A percentile compares a stretch with the other conserved stretches of the same genome.
phyloP scores from a whole-genome alignment of 179 eudicot genomes.

The Pouteria campechiana region DNA sequence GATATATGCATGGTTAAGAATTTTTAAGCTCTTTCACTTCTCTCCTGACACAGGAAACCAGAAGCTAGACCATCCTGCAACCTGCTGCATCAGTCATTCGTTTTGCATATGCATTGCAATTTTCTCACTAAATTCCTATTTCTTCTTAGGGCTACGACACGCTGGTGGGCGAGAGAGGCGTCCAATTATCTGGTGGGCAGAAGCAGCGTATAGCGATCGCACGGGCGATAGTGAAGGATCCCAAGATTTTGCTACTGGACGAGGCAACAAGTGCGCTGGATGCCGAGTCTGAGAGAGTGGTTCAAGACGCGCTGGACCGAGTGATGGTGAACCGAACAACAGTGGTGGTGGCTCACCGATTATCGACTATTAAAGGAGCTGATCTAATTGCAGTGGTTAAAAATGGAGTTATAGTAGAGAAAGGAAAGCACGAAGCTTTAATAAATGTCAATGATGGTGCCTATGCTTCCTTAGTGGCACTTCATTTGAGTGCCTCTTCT shows the following conservation, averaged over 20 bases:
- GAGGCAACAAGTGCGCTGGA: conserved; percentile 54
- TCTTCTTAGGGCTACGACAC: conserved; percentile 46
- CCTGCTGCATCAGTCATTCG: no score
- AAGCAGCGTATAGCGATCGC: conserved; percentile 48
- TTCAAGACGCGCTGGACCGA: conserved; percentile 37
- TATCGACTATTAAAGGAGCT: conserved; percentile 39
- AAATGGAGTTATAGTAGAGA: conserved; percentile 39
- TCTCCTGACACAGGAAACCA: no score
- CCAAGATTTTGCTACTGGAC: conserved; percentile 37
- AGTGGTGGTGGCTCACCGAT: conserved; percentile 41
- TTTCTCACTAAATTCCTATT: no score
- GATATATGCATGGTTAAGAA: no score
- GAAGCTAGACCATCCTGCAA: no score
- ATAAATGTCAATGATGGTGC: conserved; percentile 31
- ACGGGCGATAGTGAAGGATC: conserved; percentile 35
- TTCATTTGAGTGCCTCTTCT: conserved; percentile 16
- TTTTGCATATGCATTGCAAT: no score
- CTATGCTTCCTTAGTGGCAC: conserved; percentile 34
- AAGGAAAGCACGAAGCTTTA: conserved; percentile 31
- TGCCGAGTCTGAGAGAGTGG: conserved; percentile 44
- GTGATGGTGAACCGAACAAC: conserved; percentile 41
- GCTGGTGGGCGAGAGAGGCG: conserved; percentile 42
- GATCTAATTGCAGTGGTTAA: conserved; percentile 37
- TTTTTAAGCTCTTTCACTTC: no score
- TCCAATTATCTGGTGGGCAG: conserved; percentile 47